Percentiles rank a stretch among this genome's conserved stretches.
Conservation (phyloP, 1,284 basidiomycete species). For the Sporisorium sorghi region DNA sequence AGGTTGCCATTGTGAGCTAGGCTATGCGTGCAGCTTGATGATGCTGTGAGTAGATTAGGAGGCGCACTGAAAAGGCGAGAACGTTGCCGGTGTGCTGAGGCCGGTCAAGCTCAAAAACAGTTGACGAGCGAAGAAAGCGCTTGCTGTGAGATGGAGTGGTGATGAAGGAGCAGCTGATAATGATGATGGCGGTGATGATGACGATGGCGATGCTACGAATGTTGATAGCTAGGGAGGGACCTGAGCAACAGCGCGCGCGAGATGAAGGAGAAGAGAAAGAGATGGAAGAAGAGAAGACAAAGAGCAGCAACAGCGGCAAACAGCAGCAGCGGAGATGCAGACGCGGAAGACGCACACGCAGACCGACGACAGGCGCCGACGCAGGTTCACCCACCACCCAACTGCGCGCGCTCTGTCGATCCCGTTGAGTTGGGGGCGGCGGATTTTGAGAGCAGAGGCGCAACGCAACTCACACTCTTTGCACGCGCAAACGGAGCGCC, state of each 20-base stretch:
- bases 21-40: background rate
- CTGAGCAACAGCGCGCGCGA: background rate
- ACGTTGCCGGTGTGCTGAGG: background rate
- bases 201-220: no score
- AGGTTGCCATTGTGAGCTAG: conserved; percentile 29
- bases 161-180: background rate
- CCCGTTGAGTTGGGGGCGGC: background rate
- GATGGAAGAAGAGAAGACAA: conserved; percentile 2
- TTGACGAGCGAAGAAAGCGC: background rate
- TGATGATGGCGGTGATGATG: background rate
- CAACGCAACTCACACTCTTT: no score
- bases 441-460: background rate
- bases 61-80: background rate
- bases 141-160: background rate
- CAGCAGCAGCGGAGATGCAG: no score
- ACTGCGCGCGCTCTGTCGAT: no score
- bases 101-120: background rate
- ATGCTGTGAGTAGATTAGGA: background rate
- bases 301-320: background rate
- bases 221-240: background rate
- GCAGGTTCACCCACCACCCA: background rate
- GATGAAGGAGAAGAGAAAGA: background rate
- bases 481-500: background rate
- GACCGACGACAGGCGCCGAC: background rate
- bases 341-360: no score